Evolutionary conservation across 2,329 filamentous ascomycete species (phyloP).

Genomic region (Fusarium sterilihyphosum): DNA sequence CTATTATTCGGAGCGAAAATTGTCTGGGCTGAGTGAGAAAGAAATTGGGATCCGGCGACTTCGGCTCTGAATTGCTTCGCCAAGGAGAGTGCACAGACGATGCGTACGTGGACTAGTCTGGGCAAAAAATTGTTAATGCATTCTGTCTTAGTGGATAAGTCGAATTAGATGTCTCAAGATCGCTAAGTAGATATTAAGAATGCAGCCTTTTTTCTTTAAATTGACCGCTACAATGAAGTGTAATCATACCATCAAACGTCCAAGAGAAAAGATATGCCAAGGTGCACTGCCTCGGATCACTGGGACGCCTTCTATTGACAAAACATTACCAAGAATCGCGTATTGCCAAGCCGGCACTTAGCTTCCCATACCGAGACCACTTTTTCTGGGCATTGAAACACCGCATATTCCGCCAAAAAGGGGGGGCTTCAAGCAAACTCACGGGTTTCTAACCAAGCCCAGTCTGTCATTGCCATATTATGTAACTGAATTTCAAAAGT

Average conservation of each 20-base stretch:
- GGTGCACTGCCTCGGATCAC: not conserved
- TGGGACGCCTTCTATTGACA: not conserved
- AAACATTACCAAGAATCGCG: not conserved
- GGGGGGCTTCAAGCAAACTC: too few relatives aligned
- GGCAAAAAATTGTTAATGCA: not conserved
- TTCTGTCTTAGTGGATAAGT: not conserved
- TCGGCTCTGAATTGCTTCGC: slow-evolving; percentile 17
- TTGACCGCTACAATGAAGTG: too few relatives aligned
- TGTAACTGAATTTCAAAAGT: too few relatives aligned
- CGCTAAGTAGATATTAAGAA: too few relatives aligned
- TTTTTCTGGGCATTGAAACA: not conserved
- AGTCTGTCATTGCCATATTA: too few relatives aligned
- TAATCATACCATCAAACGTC: too few relatives aligned
- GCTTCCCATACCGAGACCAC: slow-evolving; percentile 4
- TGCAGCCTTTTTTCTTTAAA: too few relatives aligned
- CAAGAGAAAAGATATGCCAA: not conserved
- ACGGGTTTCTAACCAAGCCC: too few relatives aligned
- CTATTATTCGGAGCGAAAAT: slow-evolving; percentile 1
- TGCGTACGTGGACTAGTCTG: slow-evolving; percentile 1
- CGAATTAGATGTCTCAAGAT: not conserved
- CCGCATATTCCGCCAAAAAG: too few relatives aligned
- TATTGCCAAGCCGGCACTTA: slow-evolving; percentile 16
- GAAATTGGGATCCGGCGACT: slow-evolving; percentile 4
- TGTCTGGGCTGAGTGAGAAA: not conserved
- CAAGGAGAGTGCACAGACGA: slow-evolving; percentile 20